Evolutionary conservation across 306 rosid genomes (phyloP).

Genomic region (Ammopiptanthus mongolicus): DNA sequence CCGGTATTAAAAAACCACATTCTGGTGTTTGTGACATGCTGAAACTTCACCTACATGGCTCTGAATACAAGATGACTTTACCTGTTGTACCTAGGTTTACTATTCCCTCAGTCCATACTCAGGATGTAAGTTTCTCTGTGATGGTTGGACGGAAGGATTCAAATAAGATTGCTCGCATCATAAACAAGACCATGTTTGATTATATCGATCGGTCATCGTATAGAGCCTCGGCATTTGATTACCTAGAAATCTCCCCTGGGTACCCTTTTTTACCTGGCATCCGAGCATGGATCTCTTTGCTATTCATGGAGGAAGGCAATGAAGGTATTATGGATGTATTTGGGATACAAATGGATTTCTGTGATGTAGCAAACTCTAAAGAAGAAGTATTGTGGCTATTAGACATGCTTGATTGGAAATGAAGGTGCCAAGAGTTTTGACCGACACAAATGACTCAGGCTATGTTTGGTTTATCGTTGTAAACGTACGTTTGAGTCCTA

Average conservation of each 20-base stretch:
- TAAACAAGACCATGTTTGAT: slow-evolving; percentile 46
- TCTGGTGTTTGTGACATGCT: slow-evolving; percentile 40
- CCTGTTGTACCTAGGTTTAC: slow-evolving; percentile 52
- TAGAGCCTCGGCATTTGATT: slow-evolving; percentile 63
- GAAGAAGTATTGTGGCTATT: slow-evolving; percentile 63
- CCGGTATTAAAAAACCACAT: slow-evolving; percentile 31
- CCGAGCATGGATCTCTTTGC: slow-evolving; percentile 71
- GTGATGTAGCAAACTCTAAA: slow-evolving; percentile 57
- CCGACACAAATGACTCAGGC: not conserved
- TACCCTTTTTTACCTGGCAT: slow-evolving; percentile 47
- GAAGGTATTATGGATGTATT: slow-evolving; percentile 52
- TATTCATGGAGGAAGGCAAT: slow-evolving; percentile 49
- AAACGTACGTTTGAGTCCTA: too few relatives aligned
- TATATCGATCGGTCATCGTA: slow-evolving; percentile 43
- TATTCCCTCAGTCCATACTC: slow-evolving; percentile 34
- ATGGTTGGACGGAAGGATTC: slow-evolving; percentile 60
- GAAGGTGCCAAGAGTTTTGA: slow-evolving; percentile 13
- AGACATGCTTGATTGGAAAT: slow-evolving; percentile 75
- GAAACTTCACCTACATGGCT: slow-evolving; percentile 32
- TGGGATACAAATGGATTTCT: slow-evolving; percentile 63
- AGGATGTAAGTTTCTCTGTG: slow-evolving; percentile 48
- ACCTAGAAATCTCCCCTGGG: slow-evolving; percentile 50
- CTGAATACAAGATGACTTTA: slow-evolving; percentile 51
- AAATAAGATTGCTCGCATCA: slow-evolving; percentile 44
- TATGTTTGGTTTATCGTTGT: too few relatives aligned